Conservation (phyloP, 129 eudicot genomes). For the Flaveria linearis region DNA sequence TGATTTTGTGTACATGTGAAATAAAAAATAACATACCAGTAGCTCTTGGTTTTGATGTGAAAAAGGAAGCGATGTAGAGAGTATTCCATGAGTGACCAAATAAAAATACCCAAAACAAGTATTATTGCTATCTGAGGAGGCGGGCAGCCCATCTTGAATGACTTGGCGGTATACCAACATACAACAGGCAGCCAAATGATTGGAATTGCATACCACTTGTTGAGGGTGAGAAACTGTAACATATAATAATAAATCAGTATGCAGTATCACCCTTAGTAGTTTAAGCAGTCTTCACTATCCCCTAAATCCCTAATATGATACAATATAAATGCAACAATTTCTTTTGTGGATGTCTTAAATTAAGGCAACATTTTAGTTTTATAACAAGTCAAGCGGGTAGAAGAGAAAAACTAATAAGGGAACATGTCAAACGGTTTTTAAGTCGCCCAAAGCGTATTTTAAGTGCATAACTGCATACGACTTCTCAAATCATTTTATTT, state of each 20-base stretch:
- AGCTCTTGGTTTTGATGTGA: slow-evolving; percentile 86
- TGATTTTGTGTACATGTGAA: background rate
- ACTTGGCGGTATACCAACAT: slow-evolving; percentile 56
- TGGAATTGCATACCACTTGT: slow-evolving; percentile 83
- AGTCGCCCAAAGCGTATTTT: background rate
- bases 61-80: slow-evolving; percentile 88
- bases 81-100: slow-evolving; percentile 90
- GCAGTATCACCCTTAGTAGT: background rate
- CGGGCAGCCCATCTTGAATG: slow-evolving; percentile 67
- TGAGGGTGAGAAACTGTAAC: slow-evolving; percentile 71
- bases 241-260: slow-evolving; percentile 27
- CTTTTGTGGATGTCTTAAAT: background rate
- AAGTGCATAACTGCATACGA: background rate
- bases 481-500: background rate
- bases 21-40: slow-evolving; percentile 53
- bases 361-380: background rate
- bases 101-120: slow-evolving; percentile 58
- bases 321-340: slow-evolving; percentile 11
- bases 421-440: background rate
- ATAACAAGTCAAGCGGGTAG: background rate
- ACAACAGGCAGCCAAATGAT: slow-evolving; percentile 93
- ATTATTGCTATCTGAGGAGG: slow-evolving; percentile 52
- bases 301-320: background rate
- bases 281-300: background rate
- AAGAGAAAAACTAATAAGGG: background rate